A percentile compares a stretch with the other conserved stretches of the same genome.
Conservation (phyloP, 1,284 basidiomycete genomes). For the Meripilus lineatus region DNA sequence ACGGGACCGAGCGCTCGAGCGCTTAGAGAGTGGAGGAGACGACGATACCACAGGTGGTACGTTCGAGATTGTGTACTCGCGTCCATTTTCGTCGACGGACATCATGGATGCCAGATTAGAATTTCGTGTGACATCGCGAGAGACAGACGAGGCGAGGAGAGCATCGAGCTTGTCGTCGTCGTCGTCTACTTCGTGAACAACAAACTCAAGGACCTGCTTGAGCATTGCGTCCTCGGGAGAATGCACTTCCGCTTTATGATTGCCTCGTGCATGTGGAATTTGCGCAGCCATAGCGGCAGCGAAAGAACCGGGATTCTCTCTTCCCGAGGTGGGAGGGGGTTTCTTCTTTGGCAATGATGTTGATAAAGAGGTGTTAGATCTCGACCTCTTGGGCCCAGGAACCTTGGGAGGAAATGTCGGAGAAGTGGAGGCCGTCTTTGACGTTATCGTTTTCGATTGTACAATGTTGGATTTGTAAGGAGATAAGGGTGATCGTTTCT, state of each 20-base stretch:
- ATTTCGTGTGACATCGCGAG: not conserved
- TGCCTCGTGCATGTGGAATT: not conserved
- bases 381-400: no score
- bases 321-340: not conserved
- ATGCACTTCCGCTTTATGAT: not conserved
- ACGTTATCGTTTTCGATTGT: not conserved
- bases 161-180: not conserved
- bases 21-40: not conserved
- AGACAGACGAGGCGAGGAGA: not conserved
- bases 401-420: no score
- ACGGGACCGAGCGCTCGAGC: not conserved
- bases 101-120: not conserved
- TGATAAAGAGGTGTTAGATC: not conserved
- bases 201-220: slow-evolving; percentile 1
- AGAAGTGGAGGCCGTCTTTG: not conserved
- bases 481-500: not conserved
- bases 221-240: slow-evolving; percentile 1
- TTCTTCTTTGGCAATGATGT: not conserved
- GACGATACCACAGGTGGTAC: not conserved
- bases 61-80: not conserved
- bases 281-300: no score
- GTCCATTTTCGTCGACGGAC: not conserved
- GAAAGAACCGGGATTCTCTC: not conserved
- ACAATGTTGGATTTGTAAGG: not conserved
- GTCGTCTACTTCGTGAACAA: not conserved